Percentiles rank a stretch among this genome's conserved stretches.
Conservation (phyloP, 805 yeast species). For the Myxozyma melibiosi region DNA sequence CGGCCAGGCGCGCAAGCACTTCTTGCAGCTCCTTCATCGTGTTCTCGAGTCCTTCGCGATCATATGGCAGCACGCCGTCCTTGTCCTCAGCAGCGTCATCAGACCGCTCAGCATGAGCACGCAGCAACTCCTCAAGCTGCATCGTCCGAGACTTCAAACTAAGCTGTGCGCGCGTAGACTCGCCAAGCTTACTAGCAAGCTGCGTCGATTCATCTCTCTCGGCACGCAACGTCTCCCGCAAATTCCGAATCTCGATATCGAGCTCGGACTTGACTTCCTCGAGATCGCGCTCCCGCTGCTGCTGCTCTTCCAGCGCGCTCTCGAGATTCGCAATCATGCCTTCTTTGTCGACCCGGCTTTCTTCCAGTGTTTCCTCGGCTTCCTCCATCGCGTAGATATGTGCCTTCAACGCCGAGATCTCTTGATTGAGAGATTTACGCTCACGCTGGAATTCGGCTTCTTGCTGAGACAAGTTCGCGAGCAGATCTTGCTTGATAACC, state of each 20-base stretch:
- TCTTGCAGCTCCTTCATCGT: constrained; percentile 2
- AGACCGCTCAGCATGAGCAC: background rate
- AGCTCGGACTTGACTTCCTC: constrained; percentile 17
- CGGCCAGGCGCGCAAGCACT: constrained; percentile 6
- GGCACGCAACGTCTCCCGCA: constrained; percentile 19
- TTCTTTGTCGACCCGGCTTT: constrained; percentile 25
- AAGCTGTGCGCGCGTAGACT: constrained; percentile 1
- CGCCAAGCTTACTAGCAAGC: constrained; percentile 3
- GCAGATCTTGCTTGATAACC: constrained; percentile 60
- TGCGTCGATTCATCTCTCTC: constrained; percentile 16
- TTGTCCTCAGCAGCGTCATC: background rate
- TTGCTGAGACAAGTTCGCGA: constrained; percentile 67
- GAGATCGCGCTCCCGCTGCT: constrained; percentile 40
- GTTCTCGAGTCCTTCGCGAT: constrained; percentile 8
- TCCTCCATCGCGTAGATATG: constrained; percentile 56
- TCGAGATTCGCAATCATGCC: constrained; percentile 29
- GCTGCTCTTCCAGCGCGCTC: constrained; percentile 35
- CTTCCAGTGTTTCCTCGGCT: constrained; percentile 36
- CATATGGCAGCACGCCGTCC: background rate
- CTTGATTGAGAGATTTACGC: constrained; percentile 51
- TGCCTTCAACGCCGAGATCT: constrained; percentile 51
- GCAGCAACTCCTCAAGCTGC: constrained; percentile 9
- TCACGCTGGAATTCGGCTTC: constrained; percentile 63
- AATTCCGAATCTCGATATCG: constrained; percentile 23
- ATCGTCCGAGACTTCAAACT: background rate